Evolutionary conservation across 202 grass and related monocot species (phyloP).

Genomic region (Zizania palustris): DNA sequence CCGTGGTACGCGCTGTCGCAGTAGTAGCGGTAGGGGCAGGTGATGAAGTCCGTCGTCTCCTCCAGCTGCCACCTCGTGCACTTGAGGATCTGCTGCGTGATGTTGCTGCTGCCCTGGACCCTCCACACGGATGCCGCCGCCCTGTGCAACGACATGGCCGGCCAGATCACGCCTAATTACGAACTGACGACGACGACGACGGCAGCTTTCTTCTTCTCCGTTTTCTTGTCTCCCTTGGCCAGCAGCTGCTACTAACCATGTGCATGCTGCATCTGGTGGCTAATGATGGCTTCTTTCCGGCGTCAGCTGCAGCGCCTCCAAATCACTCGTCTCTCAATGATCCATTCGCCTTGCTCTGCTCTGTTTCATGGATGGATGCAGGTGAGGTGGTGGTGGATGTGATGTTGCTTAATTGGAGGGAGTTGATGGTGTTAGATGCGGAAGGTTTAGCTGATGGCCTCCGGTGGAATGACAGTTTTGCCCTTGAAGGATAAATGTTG

Average conservation of each 20-base stretch:
- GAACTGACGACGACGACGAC: neutral
- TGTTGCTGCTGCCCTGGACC: conserved; percentile 44
- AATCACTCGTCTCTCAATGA: conserved; percentile 6
- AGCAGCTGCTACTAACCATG: conserved; percentile 20
- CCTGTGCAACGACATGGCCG: conserved; percentile 22
- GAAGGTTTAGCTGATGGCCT: conserved; percentile 48
- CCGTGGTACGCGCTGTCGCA: conserved; percentile 62
- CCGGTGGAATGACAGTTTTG: neutral
- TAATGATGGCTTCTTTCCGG: conserved; percentile 16
- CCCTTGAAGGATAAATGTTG: neutral
- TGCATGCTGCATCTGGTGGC: conserved; percentile 27
- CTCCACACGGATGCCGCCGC: conserved; percentile 13
- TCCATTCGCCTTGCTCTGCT: neutral
- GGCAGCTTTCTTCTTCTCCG: neutral
- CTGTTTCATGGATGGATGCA: conserved; percentile 20
- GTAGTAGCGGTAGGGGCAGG: conserved; percentile 75
- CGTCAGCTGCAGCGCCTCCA: neutral
- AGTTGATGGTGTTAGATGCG: conserved; percentile 34
- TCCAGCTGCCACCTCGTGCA: conserved; percentile 71
- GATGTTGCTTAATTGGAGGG: conserved; percentile 47
- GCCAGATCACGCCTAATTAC: neutral
- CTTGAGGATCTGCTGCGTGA: conserved; percentile 62
- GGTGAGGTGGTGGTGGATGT: conserved; percentile 54
- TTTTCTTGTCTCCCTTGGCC: conserved; percentile 11
- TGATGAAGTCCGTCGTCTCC: conserved; percentile 31